Evolutionary conservation across 83 land plant species (phyloP).

Genomic region (Isoetes engelmannii): DNA sequence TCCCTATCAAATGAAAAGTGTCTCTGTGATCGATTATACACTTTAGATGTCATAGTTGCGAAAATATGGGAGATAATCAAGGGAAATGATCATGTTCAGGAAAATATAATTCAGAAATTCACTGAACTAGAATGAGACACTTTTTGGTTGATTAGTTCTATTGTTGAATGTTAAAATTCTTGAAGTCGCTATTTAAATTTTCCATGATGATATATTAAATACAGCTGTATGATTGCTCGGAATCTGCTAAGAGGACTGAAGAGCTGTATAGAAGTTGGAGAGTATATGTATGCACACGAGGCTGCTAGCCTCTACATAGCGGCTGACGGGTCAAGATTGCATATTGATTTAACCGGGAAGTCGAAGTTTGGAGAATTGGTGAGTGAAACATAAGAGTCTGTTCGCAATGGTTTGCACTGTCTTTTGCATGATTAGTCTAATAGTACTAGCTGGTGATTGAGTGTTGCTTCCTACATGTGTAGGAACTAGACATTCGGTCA

Average conservation of each 20-base stretch:
- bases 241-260: constrained; percentile 78
- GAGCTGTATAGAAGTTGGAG: constrained; percentile 79
- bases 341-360: constrained; percentile 41
- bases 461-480: not conserved
- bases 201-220: not conserved
- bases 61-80: too few relatives aligned
- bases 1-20: too few relatives aligned
- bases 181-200: too few relatives aligned
- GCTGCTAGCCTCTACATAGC: constrained; percentile 32
- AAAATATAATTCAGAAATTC: too few relatives aligned
- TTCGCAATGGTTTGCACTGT: constrained; percentile 6
- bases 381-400: constrained; percentile 8
- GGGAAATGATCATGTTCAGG: too few relatives aligned
- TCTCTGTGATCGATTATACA: too few relatives aligned
- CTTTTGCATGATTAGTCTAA: not conserved
- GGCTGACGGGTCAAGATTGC: constrained; percentile 27
- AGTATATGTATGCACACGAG: constrained; percentile 51
- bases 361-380: constrained; percentile 42
- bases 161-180: too few relatives aligned
- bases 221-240: constrained; percentile 88
- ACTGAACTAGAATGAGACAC: too few relatives aligned
- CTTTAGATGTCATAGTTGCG: too few relatives aligned
- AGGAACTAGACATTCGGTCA: constrained; percentile 61
- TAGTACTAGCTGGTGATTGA: not conserved
- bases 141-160: too few relatives aligned